These are phyloP conservation scores for Stipa capillata DNA, from an alignment of 176 grass and related monocot species.

Conservation along the genomic window DNA sequence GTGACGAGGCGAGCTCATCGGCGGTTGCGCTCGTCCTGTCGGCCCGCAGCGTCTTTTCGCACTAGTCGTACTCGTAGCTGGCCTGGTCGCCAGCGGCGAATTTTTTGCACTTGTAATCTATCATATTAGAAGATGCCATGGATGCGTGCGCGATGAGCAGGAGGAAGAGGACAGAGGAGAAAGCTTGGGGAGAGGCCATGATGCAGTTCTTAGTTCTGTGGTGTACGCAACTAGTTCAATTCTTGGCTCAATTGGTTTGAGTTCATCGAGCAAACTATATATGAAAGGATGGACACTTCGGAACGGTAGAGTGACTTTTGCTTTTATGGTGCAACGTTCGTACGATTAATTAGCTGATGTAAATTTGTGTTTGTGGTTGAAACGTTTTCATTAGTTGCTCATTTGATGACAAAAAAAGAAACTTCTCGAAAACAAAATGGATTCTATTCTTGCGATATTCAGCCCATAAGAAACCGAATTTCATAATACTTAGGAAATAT, in stretches of 20 bases:
- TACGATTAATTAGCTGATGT: background rate
- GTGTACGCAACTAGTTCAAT: background rate
- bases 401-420: no score
- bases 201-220: background rate
- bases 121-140: background rate
- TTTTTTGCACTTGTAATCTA: constrained; percentile 17
- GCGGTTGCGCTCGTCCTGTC: background rate
- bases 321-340: background rate
- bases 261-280: background rate
- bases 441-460: no score
- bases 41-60: constrained; percentile 9
- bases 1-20: constrained; percentile 8
- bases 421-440: no score
- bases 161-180: background rate
- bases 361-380: no score
- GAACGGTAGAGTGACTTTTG: background rate
- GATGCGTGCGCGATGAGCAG: background rate
- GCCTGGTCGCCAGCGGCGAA: background rate
- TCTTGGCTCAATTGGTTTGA: background rate
- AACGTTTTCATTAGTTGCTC: no score
- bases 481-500: no score
- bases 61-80: constrained; percentile 31
- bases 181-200: background rate
- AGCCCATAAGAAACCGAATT: no score
- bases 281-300: background rate